Conservation (phyloP, 2,329 filamentous ascomycete genomes). For the Fusarium temperatum region DNA sequence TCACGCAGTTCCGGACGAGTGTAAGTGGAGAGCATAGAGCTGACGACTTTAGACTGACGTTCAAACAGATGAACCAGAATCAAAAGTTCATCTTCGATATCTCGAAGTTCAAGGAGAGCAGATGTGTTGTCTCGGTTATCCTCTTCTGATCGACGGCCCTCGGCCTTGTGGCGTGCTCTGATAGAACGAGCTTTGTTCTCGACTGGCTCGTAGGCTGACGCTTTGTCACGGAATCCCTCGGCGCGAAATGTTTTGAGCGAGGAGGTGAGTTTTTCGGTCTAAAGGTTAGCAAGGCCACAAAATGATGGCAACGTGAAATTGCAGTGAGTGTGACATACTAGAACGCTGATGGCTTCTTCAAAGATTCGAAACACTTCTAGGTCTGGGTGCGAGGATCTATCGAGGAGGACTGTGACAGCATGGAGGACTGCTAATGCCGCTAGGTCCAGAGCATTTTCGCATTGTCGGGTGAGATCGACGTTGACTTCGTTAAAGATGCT, state of each 20-base stretch:
- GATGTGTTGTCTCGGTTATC: slow-evolving; percentile 72
- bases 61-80: slow-evolving; percentile 66
- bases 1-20: slow-evolving; percentile 52
- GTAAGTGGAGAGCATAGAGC: slow-evolving; percentile 57
- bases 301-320: not conserved
- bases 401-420: slow-evolving; percentile 69
- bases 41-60: slow-evolving; percentile 62
- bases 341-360: slow-evolving; percentile 70
- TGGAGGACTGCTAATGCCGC: slow-evolving; percentile 70
- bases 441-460: slow-evolving; percentile 69
- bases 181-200: slow-evolving; percentile 54
- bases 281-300: not conserved
- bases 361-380: slow-evolving; percentile 72
- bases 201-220: slow-evolving; percentile 50
- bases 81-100: slow-evolving; percentile 70
- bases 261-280: slow-evolving; percentile 70
- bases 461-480: slow-evolving; percentile 69
- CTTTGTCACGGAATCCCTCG: slow-evolving; percentile 61
- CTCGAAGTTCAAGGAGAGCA: slow-evolving; percentile 68
- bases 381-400: slow-evolving; percentile 67
- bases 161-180: slow-evolving; percentile 50
- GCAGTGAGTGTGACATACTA: slow-evolving; percentile 51
- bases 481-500: slow-evolving; percentile 74
- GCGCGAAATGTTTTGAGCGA: slow-evolving; percentile 70
- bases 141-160: slow-evolving; percentile 58